Evolutionary conservation across 2,329 filamentous ascomycete species (phyloP).

Genomic region (Fusarium sp.): DNA sequence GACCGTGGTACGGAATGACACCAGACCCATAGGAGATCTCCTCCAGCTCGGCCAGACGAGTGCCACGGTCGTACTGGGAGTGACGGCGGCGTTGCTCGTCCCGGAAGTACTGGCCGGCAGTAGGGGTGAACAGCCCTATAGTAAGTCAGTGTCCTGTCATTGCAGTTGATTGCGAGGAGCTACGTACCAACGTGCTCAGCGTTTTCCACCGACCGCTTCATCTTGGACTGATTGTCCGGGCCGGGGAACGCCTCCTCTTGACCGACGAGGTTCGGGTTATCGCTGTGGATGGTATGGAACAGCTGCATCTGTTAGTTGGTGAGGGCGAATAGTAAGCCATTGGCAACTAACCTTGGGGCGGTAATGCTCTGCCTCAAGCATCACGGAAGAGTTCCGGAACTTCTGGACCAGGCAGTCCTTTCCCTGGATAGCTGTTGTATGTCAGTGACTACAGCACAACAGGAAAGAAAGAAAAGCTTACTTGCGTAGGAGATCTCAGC

Average conservation of each 20-base stretch:
- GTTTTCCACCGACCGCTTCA: slow-evolving; percentile 87
- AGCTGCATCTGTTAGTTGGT: slow-evolving; percentile 49
- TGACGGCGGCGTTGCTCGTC: slow-evolving; percentile 80
- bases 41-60: slow-evolving; percentile 73
- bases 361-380: slow-evolving; percentile 84
- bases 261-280: slow-evolving; percentile 65
- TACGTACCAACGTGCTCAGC: slow-evolving; percentile 81
- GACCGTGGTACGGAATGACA: slow-evolving; percentile 51
- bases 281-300: slow-evolving; percentile 61
- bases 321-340: too few relatives aligned
- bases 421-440: slow-evolving; percentile 80
- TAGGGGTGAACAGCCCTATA: slow-evolving; percentile 80
- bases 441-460: slow-evolving; percentile 24
- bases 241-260: slow-evolving; percentile 78
- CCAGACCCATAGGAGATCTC: slow-evolving; percentile 64
- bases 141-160: not conserved
- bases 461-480: slow-evolving; percentile 54
- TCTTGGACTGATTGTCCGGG: slow-evolving; percentile 86
- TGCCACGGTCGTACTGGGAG: slow-evolving; percentile 85
- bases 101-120: slow-evolving; percentile 75
- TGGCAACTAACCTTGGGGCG: slow-evolving; percentile 75
- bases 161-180: not conserved
- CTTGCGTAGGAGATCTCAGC: slow-evolving; percentile 96
- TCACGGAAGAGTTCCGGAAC: slow-evolving; percentile 96
- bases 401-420: slow-evolving; percentile 91